Conservation (phyloP, 1,139 yeast species). For the Pichia norvegensis region DNA sequence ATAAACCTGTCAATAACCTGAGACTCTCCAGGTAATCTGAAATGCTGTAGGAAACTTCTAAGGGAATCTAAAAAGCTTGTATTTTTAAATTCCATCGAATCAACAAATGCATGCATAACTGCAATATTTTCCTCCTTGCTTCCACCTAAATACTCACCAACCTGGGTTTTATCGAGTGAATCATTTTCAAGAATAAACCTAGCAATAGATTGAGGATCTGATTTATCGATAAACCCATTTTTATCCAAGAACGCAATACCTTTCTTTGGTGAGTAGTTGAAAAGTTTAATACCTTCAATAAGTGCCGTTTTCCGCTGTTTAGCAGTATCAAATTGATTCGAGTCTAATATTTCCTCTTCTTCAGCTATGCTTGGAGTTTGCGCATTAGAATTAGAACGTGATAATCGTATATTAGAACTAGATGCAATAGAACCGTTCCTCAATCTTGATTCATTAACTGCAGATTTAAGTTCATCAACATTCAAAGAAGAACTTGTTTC, state of each 20-base stretch:
- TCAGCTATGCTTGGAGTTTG: conserved; percentile 16
- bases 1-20: conserved; percentile 95
- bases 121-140: conserved; percentile 72
- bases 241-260: conserved; percentile 61
- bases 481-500: not conserved
- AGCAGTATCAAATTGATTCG: conserved; percentile 69
- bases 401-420: conserved; percentile 1
- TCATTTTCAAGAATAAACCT: conserved; percentile 66
- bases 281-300: conserved; percentile 68
- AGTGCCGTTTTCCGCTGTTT: conserved; percentile 80
- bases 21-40: conserved; percentile 95
- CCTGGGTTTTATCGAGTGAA: conserved; percentile 61
- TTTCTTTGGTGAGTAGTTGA: conserved; percentile 77
- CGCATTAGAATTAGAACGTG: conserved; percentile 8
- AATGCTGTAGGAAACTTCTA: conserved; percentile 74
- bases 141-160: conserved; percentile 92
- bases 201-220: conserved; percentile 65
- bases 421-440: conserved; percentile 20
- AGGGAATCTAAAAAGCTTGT: conserved; percentile 77
- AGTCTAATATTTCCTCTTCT: conserved; percentile 52
- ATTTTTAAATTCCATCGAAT: conserved; percentile 67
- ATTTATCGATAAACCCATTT: conserved; percentile 54
- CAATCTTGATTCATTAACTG: conserved; percentile 11
- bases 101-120: conserved; percentile 92
- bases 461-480: conserved; percentile 12